phyloP scores from a whole-genome alignment of 805 yeast genomes.

The Blastobotrys chiropterorum region DNA sequence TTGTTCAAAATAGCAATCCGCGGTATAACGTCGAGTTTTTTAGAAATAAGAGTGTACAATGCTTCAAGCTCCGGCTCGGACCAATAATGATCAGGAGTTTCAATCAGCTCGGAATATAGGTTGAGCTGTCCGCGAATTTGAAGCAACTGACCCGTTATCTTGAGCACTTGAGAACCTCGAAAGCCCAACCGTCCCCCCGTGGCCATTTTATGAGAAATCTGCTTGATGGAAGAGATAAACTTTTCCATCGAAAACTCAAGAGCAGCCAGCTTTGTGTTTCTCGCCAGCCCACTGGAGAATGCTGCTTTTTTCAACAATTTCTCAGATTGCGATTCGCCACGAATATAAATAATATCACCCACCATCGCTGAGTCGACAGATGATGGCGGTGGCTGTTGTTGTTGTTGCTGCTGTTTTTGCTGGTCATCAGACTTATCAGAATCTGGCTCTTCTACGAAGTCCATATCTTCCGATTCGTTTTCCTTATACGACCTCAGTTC shows the following conservation, averaged over 20 bases:
- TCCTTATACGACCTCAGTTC: slow-evolving; percentile 41
- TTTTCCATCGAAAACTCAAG: slow-evolving; percentile 67
- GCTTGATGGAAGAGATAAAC: slow-evolving; percentile 56
- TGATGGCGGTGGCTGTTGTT: slow-evolving; percentile 5
- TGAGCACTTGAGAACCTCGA: slow-evolving; percentile 47
- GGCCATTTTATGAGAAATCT: slow-evolving; percentile 60
- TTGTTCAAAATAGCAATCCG: slow-evolving; percentile 75
- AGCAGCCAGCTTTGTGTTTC: slow-evolving; percentile 81
- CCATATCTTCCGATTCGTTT: slow-evolving; percentile 82
- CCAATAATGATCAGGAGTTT: slow-evolving; percentile 93
- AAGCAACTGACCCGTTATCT: slow-evolving; percentile 67
- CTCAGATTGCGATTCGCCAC: slow-evolving; percentile 41
- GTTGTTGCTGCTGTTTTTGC: slow-evolving; percentile 1
- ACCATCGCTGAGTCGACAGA: slow-evolving; percentile 41
- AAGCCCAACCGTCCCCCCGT: slow-evolving; percentile 48
- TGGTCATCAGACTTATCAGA: slow-evolving; percentile 8
- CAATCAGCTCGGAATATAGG: slow-evolving; percentile 79
- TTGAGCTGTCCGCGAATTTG: slow-evolving; percentile 77
- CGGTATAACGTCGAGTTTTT: slow-evolving; percentile 66
- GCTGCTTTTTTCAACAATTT: slow-evolving; percentile 74
- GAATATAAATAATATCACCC: slow-evolving; percentile 68
- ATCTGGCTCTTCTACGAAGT: slow-evolving; percentile 48
- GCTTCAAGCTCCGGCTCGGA: slow-evolving; percentile 78
- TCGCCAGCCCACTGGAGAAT: slow-evolving; percentile 77
- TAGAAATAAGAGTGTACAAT: slow-evolving; percentile 65